phyloP scores from a whole-genome alignment of 495 filamentous ascomycete genomes.

The Apiosordaria backusii region DNA sequence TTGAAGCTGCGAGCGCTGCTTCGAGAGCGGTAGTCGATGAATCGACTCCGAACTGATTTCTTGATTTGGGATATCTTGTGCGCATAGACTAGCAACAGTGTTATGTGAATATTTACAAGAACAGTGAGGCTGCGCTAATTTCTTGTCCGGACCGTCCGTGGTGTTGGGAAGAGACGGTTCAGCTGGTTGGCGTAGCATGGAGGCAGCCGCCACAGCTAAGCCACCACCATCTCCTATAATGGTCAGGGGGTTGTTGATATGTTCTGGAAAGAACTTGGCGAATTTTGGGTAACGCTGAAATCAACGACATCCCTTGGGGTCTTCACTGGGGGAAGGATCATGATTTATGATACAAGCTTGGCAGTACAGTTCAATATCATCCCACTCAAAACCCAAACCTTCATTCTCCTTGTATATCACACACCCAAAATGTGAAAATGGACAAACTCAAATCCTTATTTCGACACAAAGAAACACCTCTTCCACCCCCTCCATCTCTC shows the following conservation, averaged over 20 bases:
- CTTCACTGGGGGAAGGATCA: no score
- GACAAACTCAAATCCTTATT: not conserved
- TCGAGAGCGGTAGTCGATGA: not conserved
- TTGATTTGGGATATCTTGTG: not conserved
- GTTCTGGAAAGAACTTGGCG: not conserved
- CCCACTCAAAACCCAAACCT: not conserved
- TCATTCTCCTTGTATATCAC: not conserved
- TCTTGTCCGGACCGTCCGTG: not conserved
- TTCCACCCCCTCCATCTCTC: constrained; percentile 9
- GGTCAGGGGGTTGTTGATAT: not conserved
- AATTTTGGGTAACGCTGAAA: not conserved
- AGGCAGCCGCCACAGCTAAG: not conserved
- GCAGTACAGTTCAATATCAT: not conserved
- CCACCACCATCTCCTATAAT: not conserved
- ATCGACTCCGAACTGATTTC: not conserved
- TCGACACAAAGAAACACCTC: not conserved
- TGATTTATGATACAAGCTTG: not conserved
- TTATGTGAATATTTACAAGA: not conserved
- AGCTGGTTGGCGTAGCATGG: not conserved
- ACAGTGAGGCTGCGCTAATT: not conserved
- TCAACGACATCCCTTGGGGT: not conserved
- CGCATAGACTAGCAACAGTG: not conserved
- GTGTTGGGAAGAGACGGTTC: not conserved
- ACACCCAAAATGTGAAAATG: constrained; percentile 2
- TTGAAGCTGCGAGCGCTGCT: not conserved